Conservation (phyloP, 139 green algal species). For the Diplosphaera chodatii region DNA sequence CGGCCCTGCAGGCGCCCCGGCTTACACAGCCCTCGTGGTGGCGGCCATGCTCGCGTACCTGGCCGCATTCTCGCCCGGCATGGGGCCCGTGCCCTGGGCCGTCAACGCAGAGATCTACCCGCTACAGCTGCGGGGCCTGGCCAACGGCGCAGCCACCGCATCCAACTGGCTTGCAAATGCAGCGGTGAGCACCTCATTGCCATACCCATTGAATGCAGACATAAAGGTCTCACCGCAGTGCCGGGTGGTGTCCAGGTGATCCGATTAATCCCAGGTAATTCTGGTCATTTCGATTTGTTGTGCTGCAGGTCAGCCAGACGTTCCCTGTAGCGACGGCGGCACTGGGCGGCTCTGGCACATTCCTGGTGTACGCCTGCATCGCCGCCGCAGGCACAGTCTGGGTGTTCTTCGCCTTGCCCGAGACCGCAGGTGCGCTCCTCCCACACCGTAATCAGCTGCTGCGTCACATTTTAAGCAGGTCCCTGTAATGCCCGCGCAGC, state of each 20-base stretch:
- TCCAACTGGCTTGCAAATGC: slow-evolving; percentile 70
- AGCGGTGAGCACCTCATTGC: too few species aligned
- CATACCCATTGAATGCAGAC: too few species aligned
- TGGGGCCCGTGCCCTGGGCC: slow-evolving; percentile 70
- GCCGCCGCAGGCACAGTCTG: slow-evolving; percentile 31
- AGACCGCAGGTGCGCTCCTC: too few species aligned
- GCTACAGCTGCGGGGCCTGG: slow-evolving; percentile 29
- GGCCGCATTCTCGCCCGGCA: slow-evolving; percentile 55
- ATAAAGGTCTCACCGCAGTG: too few species aligned
- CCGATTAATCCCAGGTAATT: too few species aligned
- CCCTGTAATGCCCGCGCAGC: too few species aligned
- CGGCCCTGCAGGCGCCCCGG: slow-evolving; percentile 8
- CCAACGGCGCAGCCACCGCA: slow-evolving; percentile 43
- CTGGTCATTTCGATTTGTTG: too few species aligned
- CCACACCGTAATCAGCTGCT: too few species aligned
- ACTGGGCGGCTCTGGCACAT: slow-evolving; percentile 43
- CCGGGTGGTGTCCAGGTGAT: too few species aligned
- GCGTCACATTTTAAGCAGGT: too few species aligned
- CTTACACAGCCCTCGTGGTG: slow-evolving; percentile 36
- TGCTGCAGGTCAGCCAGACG: slow-evolving; percentile 54
- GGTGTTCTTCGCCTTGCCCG: background rate
- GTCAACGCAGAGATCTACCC: slow-evolving; percentile 74
- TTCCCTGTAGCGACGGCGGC: slow-evolving; percentile 46
- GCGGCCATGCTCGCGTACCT: slow-evolving; percentile 54
- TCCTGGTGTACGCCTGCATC: slow-evolving; percentile 42